Evolutionary conservation across 2,329 filamentous ascomycete genomes (phyloP).

Genomic region (Penicillium sp.): DNA sequence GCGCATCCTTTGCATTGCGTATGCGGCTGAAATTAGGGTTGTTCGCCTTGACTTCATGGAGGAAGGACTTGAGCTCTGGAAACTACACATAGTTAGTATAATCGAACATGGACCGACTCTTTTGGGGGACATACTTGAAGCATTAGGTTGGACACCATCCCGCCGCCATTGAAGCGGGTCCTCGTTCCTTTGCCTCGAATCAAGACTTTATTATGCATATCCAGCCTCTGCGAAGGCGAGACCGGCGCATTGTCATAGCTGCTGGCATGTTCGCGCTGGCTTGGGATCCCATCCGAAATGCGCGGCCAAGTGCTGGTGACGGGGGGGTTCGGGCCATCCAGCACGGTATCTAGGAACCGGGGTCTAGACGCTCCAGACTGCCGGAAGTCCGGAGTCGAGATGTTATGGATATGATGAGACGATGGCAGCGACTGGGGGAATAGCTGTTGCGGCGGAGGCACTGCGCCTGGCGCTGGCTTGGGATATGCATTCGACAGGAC

Average conservation of each 20-base stretch:
- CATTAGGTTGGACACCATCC: constrained; percentile 37
- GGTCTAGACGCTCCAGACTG: constrained; percentile 4
- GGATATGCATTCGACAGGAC: neutral
- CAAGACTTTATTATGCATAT: constrained; percentile 31
- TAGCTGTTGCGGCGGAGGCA: neutral
- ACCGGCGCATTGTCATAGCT: constrained; percentile 18
- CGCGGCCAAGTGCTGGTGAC: neutral
- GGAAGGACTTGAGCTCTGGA: constrained; percentile 33
- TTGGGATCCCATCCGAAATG: neutral
- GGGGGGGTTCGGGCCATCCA: constrained; percentile 12
- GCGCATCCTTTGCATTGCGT: constrained; percentile 29
- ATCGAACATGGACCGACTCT: neutral
- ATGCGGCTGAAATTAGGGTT: constrained; percentile 33
- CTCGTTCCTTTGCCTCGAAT: constrained; percentile 37
- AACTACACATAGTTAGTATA: constrained; percentile 24
- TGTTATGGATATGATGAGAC: neutral
- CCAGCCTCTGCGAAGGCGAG: constrained; percentile 30
- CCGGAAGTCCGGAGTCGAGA: neutral
- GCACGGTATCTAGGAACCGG: constrained; percentile 14
- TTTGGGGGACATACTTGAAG: constrained; percentile 29
- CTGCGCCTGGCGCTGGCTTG: neutral
- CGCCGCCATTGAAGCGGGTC: constrained; percentile 39
- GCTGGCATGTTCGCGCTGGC: neutral
- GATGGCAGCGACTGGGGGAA: neutral
- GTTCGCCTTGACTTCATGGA: constrained; percentile 34